Evolutionary conservation across 2,329 filamentous ascomycete genomes (phyloP).

Genomic region (Zymoseptoria crescenta): DNA sequence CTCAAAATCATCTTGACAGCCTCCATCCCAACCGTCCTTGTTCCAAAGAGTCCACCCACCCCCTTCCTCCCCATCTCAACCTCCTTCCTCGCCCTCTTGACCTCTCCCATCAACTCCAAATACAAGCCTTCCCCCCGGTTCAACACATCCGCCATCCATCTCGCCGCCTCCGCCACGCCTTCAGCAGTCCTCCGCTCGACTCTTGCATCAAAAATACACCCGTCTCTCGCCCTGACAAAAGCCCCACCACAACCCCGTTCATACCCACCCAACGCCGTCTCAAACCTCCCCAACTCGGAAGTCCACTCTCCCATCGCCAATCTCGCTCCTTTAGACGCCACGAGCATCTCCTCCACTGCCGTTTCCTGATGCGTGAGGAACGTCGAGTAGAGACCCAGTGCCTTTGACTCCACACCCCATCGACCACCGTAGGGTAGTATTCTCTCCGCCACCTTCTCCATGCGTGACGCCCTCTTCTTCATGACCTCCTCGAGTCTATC

Average conservation of each 20-base stretch:
- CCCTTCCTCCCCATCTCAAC: constrained; percentile 2
- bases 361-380: constrained; percentile 1
- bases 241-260: neutral
- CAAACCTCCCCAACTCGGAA: neutral
- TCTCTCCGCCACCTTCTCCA: neutral
- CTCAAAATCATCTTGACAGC: neutral
- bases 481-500: neutral
- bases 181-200: neutral
- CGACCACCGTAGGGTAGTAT: neutral
- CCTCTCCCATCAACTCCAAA: constrained; percentile 1
- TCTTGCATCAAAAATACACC: neutral
- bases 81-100: neutral
- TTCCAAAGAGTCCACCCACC: neutral
- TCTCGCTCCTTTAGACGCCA: neutral
- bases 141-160: constrained; percentile 4
- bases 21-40: neutral
- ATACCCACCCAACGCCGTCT: constrained; percentile 2
- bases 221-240: neutral
- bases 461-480: neutral
- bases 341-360: neutral
- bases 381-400: constrained; percentile 2
- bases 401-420: constrained; percentile 1
- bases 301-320: neutral
- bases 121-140: constrained; percentile 2
- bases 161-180: neutral